Evolutionary conservation across 148 eudicot species (phyloP), one percentile per base, ranked within the genome.

Genomic region (Euryodendron excelsum): DNA sequence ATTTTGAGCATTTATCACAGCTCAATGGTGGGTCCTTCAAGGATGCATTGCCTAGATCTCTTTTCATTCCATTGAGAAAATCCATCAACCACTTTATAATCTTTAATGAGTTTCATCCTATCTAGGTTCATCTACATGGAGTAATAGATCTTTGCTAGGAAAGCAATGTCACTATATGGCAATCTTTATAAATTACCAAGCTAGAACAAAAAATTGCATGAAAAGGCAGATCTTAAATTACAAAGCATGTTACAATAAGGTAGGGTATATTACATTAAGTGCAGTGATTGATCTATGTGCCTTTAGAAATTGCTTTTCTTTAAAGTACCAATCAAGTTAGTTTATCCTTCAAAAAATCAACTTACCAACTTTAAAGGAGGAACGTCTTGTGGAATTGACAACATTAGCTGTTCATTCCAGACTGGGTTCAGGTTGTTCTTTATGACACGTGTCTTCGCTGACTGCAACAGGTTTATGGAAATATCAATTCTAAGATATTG

Each of bases 361-460:
- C 93, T 89, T 77, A 96, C 99, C 94, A 96, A 28, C 72, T 91
- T 96, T 64, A 96, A 67, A 75, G 93, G 95, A 72, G 99, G 99
- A 73, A 96, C 48, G 55, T 83, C 73, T 17, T 88, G 87, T 25
- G 99, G 99, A 75, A 96, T 96, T 33, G 99, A 96, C 74, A 96
- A 82, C 97, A 96, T 93, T 78, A 96, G 84, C 83, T 89, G 87
- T 83, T 96, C 99, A 73, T 90, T 96, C 99, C 99, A 96, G 44
- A 96, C 91, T 23, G 99, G 99, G 82, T 96, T 96, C 82, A 96
- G 84, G 79, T 87, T 96, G 76, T 87, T 96, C 83, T 88, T 96
- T 77, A 96, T 91, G 62, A 89, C 93, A 50, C 93, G 88, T 13
- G 99, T 96, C 91, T 90, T 96, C 82, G 93, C 86, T 14, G 97